These are phyloP conservation scores for Lepiota subincarnata DNA, from an alignment of 768 basidiomycete species.

Conservation along the genomic window DNA sequence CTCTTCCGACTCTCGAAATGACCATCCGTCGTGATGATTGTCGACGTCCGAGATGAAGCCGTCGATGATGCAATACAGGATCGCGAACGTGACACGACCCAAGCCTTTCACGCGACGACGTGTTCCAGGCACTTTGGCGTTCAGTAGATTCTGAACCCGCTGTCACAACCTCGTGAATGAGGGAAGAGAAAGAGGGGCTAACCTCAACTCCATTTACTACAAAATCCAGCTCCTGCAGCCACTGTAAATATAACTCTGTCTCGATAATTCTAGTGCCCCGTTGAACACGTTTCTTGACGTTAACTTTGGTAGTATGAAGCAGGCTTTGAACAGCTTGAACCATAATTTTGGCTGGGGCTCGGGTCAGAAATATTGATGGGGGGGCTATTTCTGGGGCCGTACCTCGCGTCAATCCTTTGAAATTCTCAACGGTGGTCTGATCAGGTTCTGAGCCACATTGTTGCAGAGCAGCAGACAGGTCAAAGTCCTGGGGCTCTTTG, in stretches of 20 bases:
- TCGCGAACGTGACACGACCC: slow-evolving; percentile 35
- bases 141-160: slow-evolving; percentile 28
- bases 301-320: slow-evolving; percentile 27
- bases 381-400: background rate
- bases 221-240: slow-evolving; percentile 37
- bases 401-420: slow-evolving; percentile 15
- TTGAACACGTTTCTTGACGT: slow-evolving; percentile 27
- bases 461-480: background rate
- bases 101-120: slow-evolving; percentile 32
- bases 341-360: background rate
- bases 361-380: background rate
- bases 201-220: slow-evolving; percentile 36
- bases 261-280: slow-evolving; percentile 29
- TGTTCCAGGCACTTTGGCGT: slow-evolving; percentile 33
- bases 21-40: slow-evolving; percentile 40
- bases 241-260: slow-evolving; percentile 39
- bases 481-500: background rate
- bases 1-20: slow-evolving; percentile 24
- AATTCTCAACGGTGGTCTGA: background rate
- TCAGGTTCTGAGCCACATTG: background rate
- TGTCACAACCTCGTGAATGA: background rate
- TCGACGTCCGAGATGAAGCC: slow-evolving; percentile 42
- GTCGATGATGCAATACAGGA: slow-evolving; percentile 40
- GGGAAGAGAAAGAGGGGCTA: slow-evolving; percentile 9
- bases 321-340: slow-evolving; percentile 25